Conservation (phyloP, 768 basidiomycete species). For the Lactarius sanguifluus region DNA sequence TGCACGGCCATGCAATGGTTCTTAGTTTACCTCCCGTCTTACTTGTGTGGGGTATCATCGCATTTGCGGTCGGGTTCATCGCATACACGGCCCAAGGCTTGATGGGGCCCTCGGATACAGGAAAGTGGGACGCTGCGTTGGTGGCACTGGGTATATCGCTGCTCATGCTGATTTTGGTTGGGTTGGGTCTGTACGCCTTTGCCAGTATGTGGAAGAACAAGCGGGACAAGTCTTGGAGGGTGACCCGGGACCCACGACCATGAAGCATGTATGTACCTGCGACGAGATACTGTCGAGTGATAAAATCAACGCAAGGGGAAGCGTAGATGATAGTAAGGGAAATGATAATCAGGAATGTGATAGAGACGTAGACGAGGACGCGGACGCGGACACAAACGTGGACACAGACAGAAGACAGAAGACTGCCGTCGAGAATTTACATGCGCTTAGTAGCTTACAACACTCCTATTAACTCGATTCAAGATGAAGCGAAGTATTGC, state of each 20-base stretch:
- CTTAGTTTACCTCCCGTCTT: conserved; percentile 53
- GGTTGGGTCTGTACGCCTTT: conserved; percentile 48
- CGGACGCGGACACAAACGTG: no score
- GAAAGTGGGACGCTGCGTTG: conserved; percentile 41
- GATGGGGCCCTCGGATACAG: conserved; percentile 26
- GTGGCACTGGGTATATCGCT: conserved; percentile 43
- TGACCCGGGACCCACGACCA: not conserved
- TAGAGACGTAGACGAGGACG: no score
- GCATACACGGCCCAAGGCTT: conserved; percentile 45
- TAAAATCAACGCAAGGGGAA: no score
- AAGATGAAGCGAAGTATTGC: not conserved
- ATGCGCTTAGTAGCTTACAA: no score
- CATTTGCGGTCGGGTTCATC: conserved; percentile 48
- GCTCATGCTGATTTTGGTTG: conserved; percentile 41
- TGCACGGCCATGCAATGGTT: conserved; percentile 51
- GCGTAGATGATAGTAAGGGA: no score
- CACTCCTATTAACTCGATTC: no score
- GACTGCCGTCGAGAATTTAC: no score
- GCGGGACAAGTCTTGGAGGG: conserved; percentile 7
- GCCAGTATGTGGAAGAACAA: conserved; percentile 48
- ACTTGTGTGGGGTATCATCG: conserved; percentile 55
- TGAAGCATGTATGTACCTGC: conserved; percentile 2
- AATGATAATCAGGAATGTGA: no score
- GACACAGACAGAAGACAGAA: no score
- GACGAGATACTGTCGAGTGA: not conserved